Evolutionary conservation across 2,329 filamentous ascomycete genomes (phyloP).

Genomic region (Amylocarpus encephaloides): DNA sequence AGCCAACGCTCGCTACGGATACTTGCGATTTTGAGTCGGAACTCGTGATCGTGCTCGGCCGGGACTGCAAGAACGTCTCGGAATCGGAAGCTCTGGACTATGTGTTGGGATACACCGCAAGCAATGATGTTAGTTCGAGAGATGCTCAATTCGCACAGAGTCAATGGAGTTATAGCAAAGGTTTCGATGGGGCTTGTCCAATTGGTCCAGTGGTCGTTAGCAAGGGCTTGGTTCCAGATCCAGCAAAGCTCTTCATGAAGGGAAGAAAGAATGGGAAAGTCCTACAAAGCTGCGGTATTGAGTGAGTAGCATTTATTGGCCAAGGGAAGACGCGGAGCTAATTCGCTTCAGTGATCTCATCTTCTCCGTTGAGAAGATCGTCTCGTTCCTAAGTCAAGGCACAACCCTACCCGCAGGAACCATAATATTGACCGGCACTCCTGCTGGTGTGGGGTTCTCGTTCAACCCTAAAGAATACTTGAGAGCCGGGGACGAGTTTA

Average conservation of each 20-base stretch:
- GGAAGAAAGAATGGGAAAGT: constrained; percentile 44
- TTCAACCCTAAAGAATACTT: constrained; percentile 37
- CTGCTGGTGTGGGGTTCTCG: constrained; percentile 32
- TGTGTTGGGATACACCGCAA: constrained; percentile 50
- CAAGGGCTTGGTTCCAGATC: constrained; percentile 36
- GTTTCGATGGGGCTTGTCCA: constrained; percentile 43
- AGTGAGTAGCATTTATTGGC: constrained; percentile 36
- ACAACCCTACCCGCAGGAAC: constrained; percentile 39
- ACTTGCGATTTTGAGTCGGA: constrained; percentile 46
- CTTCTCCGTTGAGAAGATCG: constrained; percentile 41
- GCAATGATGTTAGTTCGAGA: constrained; percentile 49
- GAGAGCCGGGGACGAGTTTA: constrained; percentile 40
- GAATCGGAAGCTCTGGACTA: constrained; percentile 43
- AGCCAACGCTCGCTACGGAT: constrained; percentile 38
- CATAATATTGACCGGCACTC: constrained; percentile 43
- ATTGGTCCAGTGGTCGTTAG: constrained; percentile 46
- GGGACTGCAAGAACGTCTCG: constrained; percentile 41
- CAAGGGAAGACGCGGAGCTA: background rate
- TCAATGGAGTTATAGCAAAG: constrained; percentile 47
- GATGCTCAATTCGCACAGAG: constrained; percentile 43
- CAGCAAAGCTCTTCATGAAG: constrained; percentile 35
- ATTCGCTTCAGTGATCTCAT: constrained; percentile 36
- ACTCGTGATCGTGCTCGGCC: constrained; percentile 43
- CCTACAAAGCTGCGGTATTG: constrained; percentile 37
- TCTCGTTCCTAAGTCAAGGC: constrained; percentile 36